Evolutionary conservation across 163 green algal genomes (phyloP).

Genomic region (Chlorella variabilis): DNA sequence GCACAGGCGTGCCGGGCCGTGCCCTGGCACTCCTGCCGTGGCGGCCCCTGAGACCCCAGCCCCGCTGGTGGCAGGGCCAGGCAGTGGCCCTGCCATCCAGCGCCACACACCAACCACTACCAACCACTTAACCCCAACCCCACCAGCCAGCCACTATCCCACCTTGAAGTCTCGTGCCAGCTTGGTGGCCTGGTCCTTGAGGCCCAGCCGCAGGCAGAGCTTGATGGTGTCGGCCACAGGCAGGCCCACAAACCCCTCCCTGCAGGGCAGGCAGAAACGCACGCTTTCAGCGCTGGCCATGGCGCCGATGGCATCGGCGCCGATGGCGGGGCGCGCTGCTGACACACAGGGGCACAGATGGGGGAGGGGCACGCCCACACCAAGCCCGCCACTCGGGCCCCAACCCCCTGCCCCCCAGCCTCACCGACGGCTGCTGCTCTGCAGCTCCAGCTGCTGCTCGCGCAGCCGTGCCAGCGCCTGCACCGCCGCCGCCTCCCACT

Average conservation of each 20-base stretch:
- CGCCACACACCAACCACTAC: not conserved
- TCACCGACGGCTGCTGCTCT: constrained; percentile 20
- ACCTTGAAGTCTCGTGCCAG: constrained; percentile 48
- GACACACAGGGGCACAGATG: no score
- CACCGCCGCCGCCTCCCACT: constrained; percentile 35
- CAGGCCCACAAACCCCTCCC: constrained; percentile 51
- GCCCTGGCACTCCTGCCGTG: no score
- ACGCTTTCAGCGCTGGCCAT: no score
- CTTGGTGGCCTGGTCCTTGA: constrained; percentile 34
- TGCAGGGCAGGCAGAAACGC: constrained; percentile 4
- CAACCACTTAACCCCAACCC: not conserved
- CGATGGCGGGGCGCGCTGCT: no score
- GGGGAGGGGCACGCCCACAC: no score
- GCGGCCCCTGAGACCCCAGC: no score
- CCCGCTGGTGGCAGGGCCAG: no score
- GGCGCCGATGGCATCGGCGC: no score
- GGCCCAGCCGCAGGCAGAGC: constrained; percentile 46
- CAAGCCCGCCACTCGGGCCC: no score
- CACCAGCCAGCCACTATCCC: not conserved
- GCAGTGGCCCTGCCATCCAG: no score
- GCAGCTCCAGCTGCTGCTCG: constrained; percentile 45
- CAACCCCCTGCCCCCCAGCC: no score
- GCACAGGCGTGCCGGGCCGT: no score
- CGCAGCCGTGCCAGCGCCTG: constrained; percentile 26
- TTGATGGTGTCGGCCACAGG: constrained; percentile 40